These are phyloP conservation scores for Shiraia bambusicola DNA, from an alignment of 2,329 filamentous ascomycete genomes.

Conservation along the genomic window DNA sequence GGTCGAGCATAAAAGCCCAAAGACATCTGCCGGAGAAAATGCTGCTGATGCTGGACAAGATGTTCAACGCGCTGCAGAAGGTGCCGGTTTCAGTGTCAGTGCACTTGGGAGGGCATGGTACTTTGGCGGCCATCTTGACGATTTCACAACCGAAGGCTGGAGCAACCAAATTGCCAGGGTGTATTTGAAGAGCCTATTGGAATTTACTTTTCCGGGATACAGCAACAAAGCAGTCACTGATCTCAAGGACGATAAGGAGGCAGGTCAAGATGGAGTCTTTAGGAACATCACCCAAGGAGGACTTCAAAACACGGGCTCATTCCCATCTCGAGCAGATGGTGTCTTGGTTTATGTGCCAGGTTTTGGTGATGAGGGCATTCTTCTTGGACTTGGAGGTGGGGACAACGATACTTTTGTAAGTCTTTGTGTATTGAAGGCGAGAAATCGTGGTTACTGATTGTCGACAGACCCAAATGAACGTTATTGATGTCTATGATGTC, in stretches of 20 bases:
- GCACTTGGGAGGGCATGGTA: constrained; percentile 73
- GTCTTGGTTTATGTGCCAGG: constrained; percentile 74
- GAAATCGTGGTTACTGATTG: constrained; percentile 7
- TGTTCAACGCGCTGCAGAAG: constrained; percentile 71
- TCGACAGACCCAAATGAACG: constrained; percentile 64
- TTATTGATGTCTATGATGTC: constrained; percentile 80
- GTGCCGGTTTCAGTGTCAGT: constrained; percentile 69
- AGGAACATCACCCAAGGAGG: constrained; percentile 74
- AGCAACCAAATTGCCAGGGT: constrained; percentile 63
- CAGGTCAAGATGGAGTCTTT: constrained; percentile 64
- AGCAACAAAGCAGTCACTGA: constrained; percentile 63
- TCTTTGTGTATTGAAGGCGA: not conserved
- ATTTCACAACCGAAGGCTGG: constrained; percentile 65
- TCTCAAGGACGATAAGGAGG: constrained; percentile 56
- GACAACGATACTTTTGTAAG: constrained; percentile 65
- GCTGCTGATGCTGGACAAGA: constrained; percentile 58
- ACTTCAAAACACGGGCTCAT: constrained; percentile 64
- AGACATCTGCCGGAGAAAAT: constrained; percentile 64
- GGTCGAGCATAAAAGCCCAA: constrained; percentile 63
- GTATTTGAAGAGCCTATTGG: constrained; percentile 72
- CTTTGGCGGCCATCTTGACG: constrained; percentile 75
- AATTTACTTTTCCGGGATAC: constrained; percentile 74
- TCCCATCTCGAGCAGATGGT: constrained; percentile 73
- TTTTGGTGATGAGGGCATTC: constrained; percentile 71
- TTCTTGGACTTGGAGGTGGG: constrained; percentile 77